Evolutionary conservation across 805 yeast genomes (phyloP).

Genomic region (Metschnikowia aberdeeniae): DNA sequence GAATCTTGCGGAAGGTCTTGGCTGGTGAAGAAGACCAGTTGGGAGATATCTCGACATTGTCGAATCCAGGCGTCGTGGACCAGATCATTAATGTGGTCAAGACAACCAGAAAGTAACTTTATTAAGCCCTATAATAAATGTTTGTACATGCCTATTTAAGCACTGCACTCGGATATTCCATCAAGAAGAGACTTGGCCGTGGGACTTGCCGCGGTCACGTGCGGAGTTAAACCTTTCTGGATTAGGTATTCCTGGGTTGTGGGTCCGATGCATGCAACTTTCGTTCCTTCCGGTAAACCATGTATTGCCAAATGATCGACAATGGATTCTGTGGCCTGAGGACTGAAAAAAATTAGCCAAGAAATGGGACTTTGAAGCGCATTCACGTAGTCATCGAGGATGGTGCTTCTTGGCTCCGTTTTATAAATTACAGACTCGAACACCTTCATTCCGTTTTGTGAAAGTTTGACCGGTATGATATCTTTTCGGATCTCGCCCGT

Average conservation of each 20-base stretch:
- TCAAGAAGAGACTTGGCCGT: slow-evolving; percentile 55
- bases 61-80: slow-evolving; percentile 81
- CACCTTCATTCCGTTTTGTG: slow-evolving; percentile 39
- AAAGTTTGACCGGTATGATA: slow-evolving; percentile 64
- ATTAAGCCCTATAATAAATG: neutral
- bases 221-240: slow-evolving; percentile 50
- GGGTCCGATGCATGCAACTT: slow-evolving; percentile 86
- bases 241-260: slow-evolving; percentile 69
- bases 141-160: neutral
- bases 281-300: slow-evolving; percentile 20
- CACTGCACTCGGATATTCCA: slow-evolving; percentile 24
- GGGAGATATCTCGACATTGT: slow-evolving; percentile 87
- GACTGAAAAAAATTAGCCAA: slow-evolving; percentile 88
- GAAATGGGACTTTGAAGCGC: slow-evolving; percentile 12
- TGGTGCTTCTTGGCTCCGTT: slow-evolving; percentile 52
- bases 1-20: slow-evolving; percentile 89
- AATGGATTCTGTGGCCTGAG: slow-evolving; percentile 75
- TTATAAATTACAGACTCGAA: slow-evolving; percentile 65
- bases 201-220: slow-evolving; percentile 68
- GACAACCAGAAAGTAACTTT: slow-evolving; percentile 17
- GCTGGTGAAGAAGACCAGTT: slow-evolving; percentile 89
- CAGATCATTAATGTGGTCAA: slow-evolving; percentile 69
- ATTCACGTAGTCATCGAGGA: slow-evolving; percentile 34
- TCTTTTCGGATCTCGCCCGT: slow-evolving; percentile 87
- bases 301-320: slow-evolving; percentile 36